Base-by-base conservation (phyloP, 1,139 yeast genomes). In the Lizanozyma gosingica region DNA sequence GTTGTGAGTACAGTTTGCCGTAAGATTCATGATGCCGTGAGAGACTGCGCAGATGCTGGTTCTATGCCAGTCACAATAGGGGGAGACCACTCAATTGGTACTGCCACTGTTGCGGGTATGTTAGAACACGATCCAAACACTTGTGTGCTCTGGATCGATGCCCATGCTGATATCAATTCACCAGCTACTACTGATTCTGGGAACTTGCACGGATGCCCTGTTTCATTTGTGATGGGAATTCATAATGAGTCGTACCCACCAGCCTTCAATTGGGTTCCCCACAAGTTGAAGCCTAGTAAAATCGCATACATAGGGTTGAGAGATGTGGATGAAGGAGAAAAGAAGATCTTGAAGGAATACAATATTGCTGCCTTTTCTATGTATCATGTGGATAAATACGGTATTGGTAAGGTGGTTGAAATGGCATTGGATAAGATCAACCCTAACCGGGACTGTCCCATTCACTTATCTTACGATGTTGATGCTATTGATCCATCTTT, bases 31-130 rank as follows among this genome's bases (percentile, higher is more conserved):
- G 66, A 80, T 35, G 64, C 85, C 3, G 88, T 84, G 41, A 65
- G 67, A 43, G 50, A 58, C 3, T 66, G 71, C 3, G 76, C 84
- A 14, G 54, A 63, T 37, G 53, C 60, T 17, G 54, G 59, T n/a
- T 66, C 73, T 35, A 70, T 92, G 46, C 94, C 96, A 3, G 65
- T 92, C 42, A 88, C 96, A 3, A 62, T 92, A 43, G 98, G 98
- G 41, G 98, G 98, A 41, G 98, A 92, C 63, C 98, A 92, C 61
- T 87, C 97, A 3, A 83, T 92, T 49, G 97, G 95, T 41, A 87
- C 92, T 54, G 96, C 95, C 39, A 88, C 97, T 4, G 82, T 90
- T 34, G 73, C 87, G 34, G 98, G 94, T 11, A 84, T 90, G 37
- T 72, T 87, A 51, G 76, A 76, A 27, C 76, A 78, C 47, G 71